phyloP scores from a whole-genome alignment of 768 basidiomycete genomes.

The Porphyrellus cyaneotinctus region DNA sequence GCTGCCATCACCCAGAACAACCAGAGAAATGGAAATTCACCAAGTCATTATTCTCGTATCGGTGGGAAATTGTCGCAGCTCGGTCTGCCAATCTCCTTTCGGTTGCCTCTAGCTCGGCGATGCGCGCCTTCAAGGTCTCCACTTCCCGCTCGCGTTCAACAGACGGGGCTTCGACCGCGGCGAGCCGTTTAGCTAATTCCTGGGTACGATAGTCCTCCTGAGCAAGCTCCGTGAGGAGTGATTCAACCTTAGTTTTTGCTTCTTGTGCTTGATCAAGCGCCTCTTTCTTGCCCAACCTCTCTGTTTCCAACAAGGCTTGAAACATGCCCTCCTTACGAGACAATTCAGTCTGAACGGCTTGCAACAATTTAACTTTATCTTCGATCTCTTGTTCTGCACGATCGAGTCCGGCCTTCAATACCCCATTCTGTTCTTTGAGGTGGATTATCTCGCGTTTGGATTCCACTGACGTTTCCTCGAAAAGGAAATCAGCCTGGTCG shows the following conservation, averaged over 20 bases:
- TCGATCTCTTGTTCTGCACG: slow-evolving; percentile 4
- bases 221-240: slow-evolving; percentile 20
- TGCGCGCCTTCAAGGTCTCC: slow-evolving; percentile 15
- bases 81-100: slow-evolving; percentile 27
- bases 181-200: slow-evolving; percentile 22
- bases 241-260: slow-evolving; percentile 18
- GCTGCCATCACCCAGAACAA: slow-evolving; percentile 13
- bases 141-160: slow-evolving; percentile 30
- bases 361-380: slow-evolving; percentile 11
- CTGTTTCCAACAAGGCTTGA: slow-evolving; percentile 22
- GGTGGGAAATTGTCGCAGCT: slow-evolving; percentile 27
- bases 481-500: not conserved
- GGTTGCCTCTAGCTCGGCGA: slow-evolving; percentile 27
- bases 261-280: slow-evolving; percentile 16
- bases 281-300: slow-evolving; percentile 20
- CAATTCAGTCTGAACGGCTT: slow-evolving; percentile 19
- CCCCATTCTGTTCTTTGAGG: slow-evolving; percentile 22
- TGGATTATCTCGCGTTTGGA: slow-evolving; percentile 14
- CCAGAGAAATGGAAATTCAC: slow-evolving; percentile 30
- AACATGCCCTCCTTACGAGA: slow-evolving; percentile 26
- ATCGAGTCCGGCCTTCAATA: slow-evolving; percentile 15
- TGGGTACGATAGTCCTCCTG: slow-evolving; percentile 17
- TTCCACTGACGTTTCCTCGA: slow-evolving; percentile 16
- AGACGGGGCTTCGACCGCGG: slow-evolving; percentile 20
- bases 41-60: slow-evolving; percentile 46